A percentile compares a stretch with the other conserved stretches of the same genome.
Evolutionary conservation across 164 flowering plant species (phyloP).

Genomic region (Annona cherimola): DNA sequence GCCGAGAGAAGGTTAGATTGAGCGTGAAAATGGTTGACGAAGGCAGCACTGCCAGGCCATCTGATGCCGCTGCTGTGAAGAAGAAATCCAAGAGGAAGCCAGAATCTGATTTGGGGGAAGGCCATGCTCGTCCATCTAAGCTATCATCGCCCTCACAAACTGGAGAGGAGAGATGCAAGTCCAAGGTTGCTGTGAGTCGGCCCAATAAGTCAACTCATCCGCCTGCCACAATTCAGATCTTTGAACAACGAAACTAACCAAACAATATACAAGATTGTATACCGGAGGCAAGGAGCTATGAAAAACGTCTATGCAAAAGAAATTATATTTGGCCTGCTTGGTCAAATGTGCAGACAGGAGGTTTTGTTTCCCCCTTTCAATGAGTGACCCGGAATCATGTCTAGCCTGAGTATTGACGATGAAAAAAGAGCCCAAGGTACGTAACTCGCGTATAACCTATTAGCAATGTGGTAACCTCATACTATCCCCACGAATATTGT

Average conservation of each 20-base stretch:
- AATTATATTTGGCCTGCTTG: no score
- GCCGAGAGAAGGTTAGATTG: constrained; percentile 10
- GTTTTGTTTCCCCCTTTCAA: no score
- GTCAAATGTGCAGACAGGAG: no score
- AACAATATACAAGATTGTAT: neutral
- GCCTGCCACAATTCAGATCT: neutral
- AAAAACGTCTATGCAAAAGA: no score
- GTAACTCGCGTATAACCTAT: no score
- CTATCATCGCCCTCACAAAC: neutral
- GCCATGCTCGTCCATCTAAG: constrained; percentile 2
- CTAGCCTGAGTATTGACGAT: no score
- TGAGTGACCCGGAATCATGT: no score
- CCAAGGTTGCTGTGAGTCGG: neutral
- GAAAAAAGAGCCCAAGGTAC: no score
- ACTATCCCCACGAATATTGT: no score
- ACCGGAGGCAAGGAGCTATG: no score
- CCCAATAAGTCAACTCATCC: neutral
- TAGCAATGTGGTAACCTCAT: no score
- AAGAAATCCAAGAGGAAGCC: constrained; percentile 16
- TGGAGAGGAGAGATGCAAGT: constrained; percentile 2
- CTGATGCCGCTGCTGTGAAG: constrained; percentile 11
- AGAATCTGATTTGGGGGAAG: constrained; percentile 12
- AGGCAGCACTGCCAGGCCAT: neutral
- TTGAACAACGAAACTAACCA: neutral
- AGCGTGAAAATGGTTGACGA: constrained; percentile 6